A percentile compares a stretch with the other conserved stretches of the same genome.
phyloP scores from a whole-genome alignment of 2,329 filamentous ascomycete species.

The Trichoderma endophyticum region DNA sequence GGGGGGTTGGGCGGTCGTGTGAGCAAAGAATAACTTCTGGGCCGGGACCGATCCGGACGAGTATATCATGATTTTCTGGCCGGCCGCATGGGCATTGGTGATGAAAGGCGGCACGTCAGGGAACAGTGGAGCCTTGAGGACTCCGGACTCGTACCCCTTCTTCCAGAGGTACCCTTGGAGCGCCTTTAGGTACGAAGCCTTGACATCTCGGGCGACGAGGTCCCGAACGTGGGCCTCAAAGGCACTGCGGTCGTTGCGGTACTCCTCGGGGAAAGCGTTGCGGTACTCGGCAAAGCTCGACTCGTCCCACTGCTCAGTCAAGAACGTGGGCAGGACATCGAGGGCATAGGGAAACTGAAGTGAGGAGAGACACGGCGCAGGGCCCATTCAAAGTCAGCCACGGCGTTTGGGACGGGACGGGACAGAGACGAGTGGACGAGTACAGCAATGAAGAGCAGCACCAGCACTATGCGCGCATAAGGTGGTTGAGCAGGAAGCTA shows the following conservation, averaged over 20 bases:
- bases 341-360: conserved; percentile 74
- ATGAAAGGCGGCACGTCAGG: conserved; percentile 67
- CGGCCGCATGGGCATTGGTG: conserved; percentile 53
- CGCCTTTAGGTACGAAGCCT: conserved; percentile 72
- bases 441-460: neutral
- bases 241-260: conserved; percentile 54
- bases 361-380: neutral
- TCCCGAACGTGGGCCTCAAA: conserved; percentile 67
- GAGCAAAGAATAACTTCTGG: conserved; percentile 74
- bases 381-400: conserved; percentile 15
- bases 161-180: conserved; percentile 79
- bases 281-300: conserved; percentile 64
- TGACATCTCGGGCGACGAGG: conserved; percentile 69
- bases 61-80: conserved; percentile 68
- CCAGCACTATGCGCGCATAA: conserved; percentile 5
- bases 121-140: conserved; percentile 70
- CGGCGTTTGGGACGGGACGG: neutral
- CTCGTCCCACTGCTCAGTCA: conserved; percentile 65
- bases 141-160: conserved; percentile 66
- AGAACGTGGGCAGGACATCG: conserved; percentile 58
- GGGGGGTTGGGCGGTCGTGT: conserved; percentile 57
- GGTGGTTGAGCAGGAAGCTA: conserved; percentile 14
- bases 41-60: conserved; percentile 77
- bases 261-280: conserved; percentile 66
- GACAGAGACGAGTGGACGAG: neutral